A percentile compares a stretch with the other conserved stretches of the same genome.
Evolutionary conservation across 768 basidiomycete genomes (phyloP).

Genomic region (Lyophyllum atratum): DNA sequence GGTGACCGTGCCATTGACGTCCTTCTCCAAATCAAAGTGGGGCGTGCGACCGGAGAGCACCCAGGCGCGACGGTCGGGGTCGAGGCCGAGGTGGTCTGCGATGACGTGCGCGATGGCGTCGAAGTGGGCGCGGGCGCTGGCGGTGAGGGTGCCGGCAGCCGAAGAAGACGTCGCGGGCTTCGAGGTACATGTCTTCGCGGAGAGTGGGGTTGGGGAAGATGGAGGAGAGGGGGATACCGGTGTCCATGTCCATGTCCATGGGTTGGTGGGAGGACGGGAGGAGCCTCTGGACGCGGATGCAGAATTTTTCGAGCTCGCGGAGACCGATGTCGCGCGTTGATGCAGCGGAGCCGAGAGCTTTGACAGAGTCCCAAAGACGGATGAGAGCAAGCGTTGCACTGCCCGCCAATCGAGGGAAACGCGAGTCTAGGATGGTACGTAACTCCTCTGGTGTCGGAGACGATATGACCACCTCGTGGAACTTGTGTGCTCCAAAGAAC

Average conservation of each 20-base stretch:
- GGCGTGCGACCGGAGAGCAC: conserved; percentile 67
- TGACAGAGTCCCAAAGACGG: conserved; percentile 67
- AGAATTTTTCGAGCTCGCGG: conserved; percentile 83
- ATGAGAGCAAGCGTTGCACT: conserved; percentile 53
- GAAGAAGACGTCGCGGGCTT: conserved; percentile 91
- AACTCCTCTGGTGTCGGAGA: conserved; percentile 72
- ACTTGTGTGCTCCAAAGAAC: conserved; percentile 89
- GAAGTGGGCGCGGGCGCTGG: conserved; percentile 49
- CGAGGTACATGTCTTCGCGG: conserved; percentile 87
- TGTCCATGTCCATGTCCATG: conserved; percentile 40
- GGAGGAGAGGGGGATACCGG: conserved; percentile 34
- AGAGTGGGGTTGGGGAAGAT: conserved; percentile 72
- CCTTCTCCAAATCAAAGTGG: conserved; percentile 65
- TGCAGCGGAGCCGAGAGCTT: conserved; percentile 47
- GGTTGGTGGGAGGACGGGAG: conserved; percentile 50
- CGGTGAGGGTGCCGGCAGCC: conserved; percentile 62
- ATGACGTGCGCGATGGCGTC: conserved; percentile 54
- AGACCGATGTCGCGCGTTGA: conserved; percentile 69
- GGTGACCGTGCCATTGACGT: conserved; percentile 59
- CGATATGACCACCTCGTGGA: conserved; percentile 65
- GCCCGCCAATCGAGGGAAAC: conserved; percentile 64
- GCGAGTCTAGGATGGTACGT: conserved; percentile 62
- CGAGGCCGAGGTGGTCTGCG: conserved; percentile 65
- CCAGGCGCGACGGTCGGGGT: conserved; percentile 71
- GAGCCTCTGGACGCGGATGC: conserved; percentile 65